phyloP scores from a whole-genome alignment of 805 yeast species.

The Pichia nanzhaoensis region DNA sequence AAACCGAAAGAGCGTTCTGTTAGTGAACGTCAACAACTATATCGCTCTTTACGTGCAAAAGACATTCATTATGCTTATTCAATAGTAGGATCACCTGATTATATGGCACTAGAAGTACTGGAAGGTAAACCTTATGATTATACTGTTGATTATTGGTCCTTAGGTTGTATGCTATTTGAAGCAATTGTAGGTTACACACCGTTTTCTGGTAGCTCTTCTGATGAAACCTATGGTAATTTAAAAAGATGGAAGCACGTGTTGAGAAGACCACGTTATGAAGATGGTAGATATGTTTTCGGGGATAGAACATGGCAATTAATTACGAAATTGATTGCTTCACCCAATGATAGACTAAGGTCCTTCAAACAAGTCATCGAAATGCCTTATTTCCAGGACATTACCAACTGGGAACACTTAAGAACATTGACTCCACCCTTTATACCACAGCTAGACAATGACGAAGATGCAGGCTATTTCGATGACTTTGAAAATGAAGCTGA shows the following conservation, averaged over 20 bases:
- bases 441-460: constrained; percentile 94
- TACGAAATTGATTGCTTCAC: constrained; percentile 71
- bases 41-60: constrained; percentile 66
- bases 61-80: constrained; percentile 89
- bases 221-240: constrained; percentile 90
- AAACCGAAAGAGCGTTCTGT: constrained; percentile 66
- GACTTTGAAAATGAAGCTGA: constrained; percentile 94
- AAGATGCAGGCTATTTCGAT: constrained; percentile 98
- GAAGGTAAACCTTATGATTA: constrained; percentile 91
- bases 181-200: constrained; percentile 97
- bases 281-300: constrained; percentile 86
- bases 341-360: constrained; percentile 63
- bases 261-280: constrained; percentile 84
- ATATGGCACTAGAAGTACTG: constrained; percentile 96
- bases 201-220: constrained; percentile 86
- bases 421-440: constrained; percentile 84
- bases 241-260: constrained; percentile 88
- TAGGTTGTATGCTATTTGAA: constrained; percentile 96
- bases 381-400: constrained; percentile 75
- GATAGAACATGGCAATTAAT: constrained; percentile 95
- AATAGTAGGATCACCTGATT: constrained; percentile 97
- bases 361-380: constrained; percentile 76
- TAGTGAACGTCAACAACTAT: constrained; percentile 80
- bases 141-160: constrained; percentile 97
- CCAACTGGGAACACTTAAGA: constrained; percentile 65